phyloP scores from a whole-genome alignment of 2,329 filamentous ascomycete species.

The Pseudogymnoascus sp. region DNA sequence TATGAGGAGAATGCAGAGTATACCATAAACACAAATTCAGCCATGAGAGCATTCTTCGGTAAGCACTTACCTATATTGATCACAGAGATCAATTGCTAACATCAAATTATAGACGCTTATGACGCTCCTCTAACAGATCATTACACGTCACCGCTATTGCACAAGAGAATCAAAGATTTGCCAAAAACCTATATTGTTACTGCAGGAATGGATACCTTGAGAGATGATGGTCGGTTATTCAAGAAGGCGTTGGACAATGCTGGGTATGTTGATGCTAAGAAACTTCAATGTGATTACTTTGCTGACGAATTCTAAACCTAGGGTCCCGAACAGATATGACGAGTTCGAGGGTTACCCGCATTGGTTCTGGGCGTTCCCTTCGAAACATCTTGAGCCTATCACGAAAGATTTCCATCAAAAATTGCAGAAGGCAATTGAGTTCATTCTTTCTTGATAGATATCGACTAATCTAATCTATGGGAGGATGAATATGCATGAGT shows the following conservation, averaged over 20 bases:
- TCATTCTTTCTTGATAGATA: constrained; percentile 14
- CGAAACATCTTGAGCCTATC: constrained; percentile 18
- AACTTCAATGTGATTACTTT: not conserved
- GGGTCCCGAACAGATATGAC: constrained; percentile 29
- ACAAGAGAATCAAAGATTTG: constrained; percentile 27
- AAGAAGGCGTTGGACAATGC: constrained; percentile 20
- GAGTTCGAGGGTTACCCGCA: constrained; percentile 34
- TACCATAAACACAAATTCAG: too few relatives aligned
- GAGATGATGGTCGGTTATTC: constrained; percentile 33
- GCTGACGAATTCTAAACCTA: constrained; percentile 14
- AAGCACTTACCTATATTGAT: too few relatives aligned
- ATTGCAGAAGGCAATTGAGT: constrained; percentile 17
- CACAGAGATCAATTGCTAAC: too few relatives aligned
- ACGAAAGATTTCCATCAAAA: constrained; percentile 14
- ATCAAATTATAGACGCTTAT: too few relatives aligned
- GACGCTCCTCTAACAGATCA: not conserved
- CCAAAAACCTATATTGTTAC: constrained; percentile 31
- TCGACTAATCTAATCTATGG: not conserved
- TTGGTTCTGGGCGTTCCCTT: constrained; percentile 33
- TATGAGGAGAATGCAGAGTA: too few relatives aligned
- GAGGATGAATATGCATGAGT: not conserved
- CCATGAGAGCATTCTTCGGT: too few relatives aligned
- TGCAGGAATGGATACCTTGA: constrained; percentile 31
- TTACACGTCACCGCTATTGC: constrained; percentile 31
- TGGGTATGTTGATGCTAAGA: constrained; percentile 11